Percentiles rank a stretch among this genome's conserved stretches.
Conservation (phyloP, 805 yeast species). For the Wickerhamomyces mucosus region DNA sequence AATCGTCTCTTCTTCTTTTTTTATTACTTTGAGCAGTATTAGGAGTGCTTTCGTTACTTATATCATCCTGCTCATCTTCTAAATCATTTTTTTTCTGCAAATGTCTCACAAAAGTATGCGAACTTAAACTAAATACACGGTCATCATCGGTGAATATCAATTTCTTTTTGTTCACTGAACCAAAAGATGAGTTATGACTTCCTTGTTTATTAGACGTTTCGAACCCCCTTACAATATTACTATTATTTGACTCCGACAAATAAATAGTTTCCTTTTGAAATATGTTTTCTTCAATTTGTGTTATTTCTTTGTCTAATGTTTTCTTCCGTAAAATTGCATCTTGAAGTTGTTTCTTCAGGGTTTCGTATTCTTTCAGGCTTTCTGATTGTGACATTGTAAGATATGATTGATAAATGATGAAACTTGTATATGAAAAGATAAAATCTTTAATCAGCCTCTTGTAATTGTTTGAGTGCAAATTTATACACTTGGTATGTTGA, state of each 20-base stretch:
- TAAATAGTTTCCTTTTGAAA: slow-evolving; percentile 73
- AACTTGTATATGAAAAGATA: background rate
- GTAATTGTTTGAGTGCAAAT: no score
- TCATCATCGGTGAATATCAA: slow-evolving; percentile 61
- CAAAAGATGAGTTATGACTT: slow-evolving; percentile 15
- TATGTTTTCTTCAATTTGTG: slow-evolving; percentile 63
- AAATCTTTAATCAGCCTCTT: no score
- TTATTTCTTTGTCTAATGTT: slow-evolving; percentile 53
- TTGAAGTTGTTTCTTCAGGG: slow-evolving; percentile 55
- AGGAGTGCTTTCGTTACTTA: slow-evolving; percentile 16
- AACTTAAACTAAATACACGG: slow-evolving; percentile 69
- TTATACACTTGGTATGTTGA: no score
- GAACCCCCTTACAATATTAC: slow-evolving; percentile 87
- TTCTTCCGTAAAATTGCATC: slow-evolving; percentile 53
- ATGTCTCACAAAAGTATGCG: slow-evolving; percentile 59
- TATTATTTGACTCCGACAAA: slow-evolving; percentile 56
- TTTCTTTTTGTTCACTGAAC: slow-evolving; percentile 28
- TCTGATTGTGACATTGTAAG: slow-evolving; percentile 1
- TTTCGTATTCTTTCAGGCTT: slow-evolving; percentile 44
- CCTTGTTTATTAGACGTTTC: slow-evolving; percentile 59
- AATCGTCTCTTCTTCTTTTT: slow-evolving; percentile 11
- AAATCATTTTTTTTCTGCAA: slow-evolving; percentile 37
- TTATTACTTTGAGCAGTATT: slow-evolving; percentile 1
- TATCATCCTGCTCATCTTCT: slow-evolving; percentile 19
- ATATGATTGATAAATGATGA: background rate